Base-by-base conservation (phyloP, 176 grass and related monocot species). In the Phoenix dactylifera region DNA sequence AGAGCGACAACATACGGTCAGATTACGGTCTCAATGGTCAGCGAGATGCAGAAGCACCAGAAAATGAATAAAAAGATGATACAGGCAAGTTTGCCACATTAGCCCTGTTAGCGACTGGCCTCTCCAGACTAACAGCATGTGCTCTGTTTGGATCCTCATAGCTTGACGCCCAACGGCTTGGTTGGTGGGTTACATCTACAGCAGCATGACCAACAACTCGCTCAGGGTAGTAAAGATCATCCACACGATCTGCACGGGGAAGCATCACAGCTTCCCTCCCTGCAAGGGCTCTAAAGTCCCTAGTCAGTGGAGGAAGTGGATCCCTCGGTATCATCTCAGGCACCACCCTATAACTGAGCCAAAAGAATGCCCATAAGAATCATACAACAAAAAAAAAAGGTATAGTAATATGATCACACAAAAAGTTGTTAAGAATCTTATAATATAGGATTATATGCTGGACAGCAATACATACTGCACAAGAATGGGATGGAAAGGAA, bases 341-440 rank as follows among this genome's bases (percentile, higher is more conserved):
- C 15, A 59, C 70, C 65, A 75, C 17, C 64, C 81, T 89, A 32
- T 71, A 79, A 39, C 87, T 83, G 79, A 71, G 60, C 60, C 52
- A 49, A 50, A 74, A 79, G 14, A 23, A 64, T 24, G 49, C 72
- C 49, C 55, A 1, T 17, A 16, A 62, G 50, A 23, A 22, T 57
- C 39, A 55, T 56, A 15, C 28, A 49, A 24, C 19, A 22, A 26
- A 28, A 52, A 69, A 52, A 35, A 20, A 2, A 2, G 15, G 32
- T 17, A 44, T 2, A 44, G 9, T 18, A 7, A 44, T 16, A 32
- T 18, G 28, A 19, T 20, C 5, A 20, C 10, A 19, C 6, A 9
- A 55, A 55, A 22, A 55, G 54, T 6, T 22, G 22, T 10, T 3
- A 23, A 54, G 19, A 20, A 55, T 55, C 19, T 20, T 20, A 17